Base-by-base conservation (phyloP, 2,329 filamentous ascomycete species). In the Aspergillus awamori region DNA sequence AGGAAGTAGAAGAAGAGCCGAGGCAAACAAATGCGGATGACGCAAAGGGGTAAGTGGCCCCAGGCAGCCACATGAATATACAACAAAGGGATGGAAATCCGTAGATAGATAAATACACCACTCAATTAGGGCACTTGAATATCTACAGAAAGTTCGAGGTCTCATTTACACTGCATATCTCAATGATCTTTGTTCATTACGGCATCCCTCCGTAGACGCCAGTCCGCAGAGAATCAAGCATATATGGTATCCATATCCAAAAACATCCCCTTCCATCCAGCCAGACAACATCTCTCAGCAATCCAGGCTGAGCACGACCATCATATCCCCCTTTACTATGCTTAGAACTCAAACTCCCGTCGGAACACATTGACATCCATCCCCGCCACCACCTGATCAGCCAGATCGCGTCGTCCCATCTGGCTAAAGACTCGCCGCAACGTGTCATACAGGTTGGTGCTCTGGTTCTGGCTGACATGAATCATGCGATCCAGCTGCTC, bases 361-460 rank as follows among this genome's bases (percentile, higher is more conserved):
- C 93, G 87, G 82, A 99, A 96, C 41, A 88, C 82, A 72, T 95
- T 92, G 26, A 97, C 89, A 79, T 98, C 92, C 81, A 99, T 94
- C 26, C 93, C 94, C 1, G 89, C 87, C 11, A 93, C 89, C 5
- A 97, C 95, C 80, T 88, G 86, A 74, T 98, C 93, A 3, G 90
- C 90, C 72, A 99, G 76, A 78, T 99, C 95, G 59, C 92, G 83
- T 60, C 95, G 82, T 2, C 90, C 90, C 95, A 99, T 98, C 80
- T 96, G 92, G 8, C 89, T 93, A 77, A 99, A 98, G n/a, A 98
- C 95, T 62, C 96, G 84, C 64, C 94, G 82, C 64, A 99, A 81
- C 11, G 96, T 99, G 76, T 99, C 96, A 77, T 97, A 97, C 61
- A 99, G 81, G 71, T 97, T 99, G 53, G 93, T 97, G 81, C 92